A percentile compares a stretch with the other conserved stretches of the same genome.
phyloP scores from a whole-genome alignment of 805 yeast species.

The Spathaspora girioi region DNA sequence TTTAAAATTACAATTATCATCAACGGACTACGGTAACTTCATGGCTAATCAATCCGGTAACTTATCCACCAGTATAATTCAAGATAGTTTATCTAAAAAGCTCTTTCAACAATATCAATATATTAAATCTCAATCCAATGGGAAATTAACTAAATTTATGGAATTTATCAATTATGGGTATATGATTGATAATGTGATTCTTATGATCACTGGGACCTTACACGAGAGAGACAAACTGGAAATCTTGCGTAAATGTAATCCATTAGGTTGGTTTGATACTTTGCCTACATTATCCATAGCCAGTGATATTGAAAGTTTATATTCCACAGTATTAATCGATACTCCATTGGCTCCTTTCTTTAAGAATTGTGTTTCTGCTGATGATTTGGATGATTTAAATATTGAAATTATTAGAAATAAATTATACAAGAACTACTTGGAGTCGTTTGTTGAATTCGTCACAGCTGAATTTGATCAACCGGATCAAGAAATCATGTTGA shows the following conservation, averaged over 20 bases:
- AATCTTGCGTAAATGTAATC: conserved; percentile 87
- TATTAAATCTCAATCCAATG: conserved; percentile 77
- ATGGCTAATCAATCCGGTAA: conserved; percentile 77
- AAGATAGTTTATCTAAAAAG: conserved; percentile 70
- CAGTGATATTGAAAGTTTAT: conserved; percentile 89
- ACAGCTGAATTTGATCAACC: conserved; percentile 62
- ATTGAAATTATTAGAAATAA: conserved; percentile 92
- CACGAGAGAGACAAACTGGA: conserved; percentile 92
- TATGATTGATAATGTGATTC: conserved; percentile 96
- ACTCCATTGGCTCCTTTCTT: conserved; percentile 98
- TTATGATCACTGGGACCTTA: conserved; percentile 94
- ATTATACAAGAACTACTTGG: conserved; percentile 87
- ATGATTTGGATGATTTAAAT: conserved; percentile 90
- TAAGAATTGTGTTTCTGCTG: conserved; percentile 80
- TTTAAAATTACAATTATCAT: conserved; percentile 85
- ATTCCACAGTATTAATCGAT: conserved; percentile 88
- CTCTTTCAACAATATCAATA: conserved; percentile 82
- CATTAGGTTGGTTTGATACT: conserved; percentile 98
- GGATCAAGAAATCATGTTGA: conserved; percentile 74
- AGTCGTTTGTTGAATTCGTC: conserved; percentile 75
- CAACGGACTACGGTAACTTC: conserved; percentile 94
- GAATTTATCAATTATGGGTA: conserved; percentile 93
- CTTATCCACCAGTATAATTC: conserved; percentile 83
- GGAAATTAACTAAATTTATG: conserved; percentile 75
- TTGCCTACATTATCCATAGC: conserved; percentile 93